Evolutionary conservation across 176 grass and related monocot species (phyloP).

Genomic region (Eleusine indica): DNA sequence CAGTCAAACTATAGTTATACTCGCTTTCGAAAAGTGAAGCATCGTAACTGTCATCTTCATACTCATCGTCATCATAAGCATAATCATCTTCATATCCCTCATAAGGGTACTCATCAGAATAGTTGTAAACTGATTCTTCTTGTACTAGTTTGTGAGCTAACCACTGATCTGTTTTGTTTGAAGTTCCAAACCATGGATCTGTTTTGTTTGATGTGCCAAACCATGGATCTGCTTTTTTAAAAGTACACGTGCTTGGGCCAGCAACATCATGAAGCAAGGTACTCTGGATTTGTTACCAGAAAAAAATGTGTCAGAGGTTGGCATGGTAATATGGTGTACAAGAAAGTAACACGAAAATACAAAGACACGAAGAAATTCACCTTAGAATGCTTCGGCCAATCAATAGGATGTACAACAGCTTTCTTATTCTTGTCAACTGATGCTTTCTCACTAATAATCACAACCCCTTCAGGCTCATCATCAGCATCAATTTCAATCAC

Average conservation of each 20-base stretch:
- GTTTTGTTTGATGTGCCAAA: neutral
- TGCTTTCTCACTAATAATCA: constrained; percentile 75
- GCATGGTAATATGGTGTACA: constrained; percentile 3
- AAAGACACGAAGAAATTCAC: constrained; percentile 40
- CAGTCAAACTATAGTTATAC: constrained; percentile 65
- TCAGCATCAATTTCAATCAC: constrained; percentile 90
- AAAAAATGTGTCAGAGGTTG: constrained; percentile 10
- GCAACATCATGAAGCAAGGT: constrained; percentile 43
- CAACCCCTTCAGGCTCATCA: constrained; percentile 66
- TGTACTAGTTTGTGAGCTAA: neutral
- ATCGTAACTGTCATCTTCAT: constrained; percentile 53
- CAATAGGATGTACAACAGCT: constrained; percentile 43
- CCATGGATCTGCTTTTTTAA: neutral
- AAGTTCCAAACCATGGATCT: constrained; percentile 20
- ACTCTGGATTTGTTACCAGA: constrained; percentile 50
- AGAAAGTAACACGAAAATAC: neutral
- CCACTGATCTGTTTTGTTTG: neutral
- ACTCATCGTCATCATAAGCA: constrained; percentile 68
- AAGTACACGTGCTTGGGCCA: constrained; percentile 44
- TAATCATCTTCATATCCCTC: constrained; percentile 65
- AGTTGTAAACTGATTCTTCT: constrained; percentile 35
- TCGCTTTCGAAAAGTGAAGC: constrained; percentile 47
- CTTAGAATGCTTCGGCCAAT: constrained; percentile 65
- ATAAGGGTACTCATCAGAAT: constrained; percentile 46
- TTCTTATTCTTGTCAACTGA: constrained; percentile 72